These are phyloP conservation scores for Sonneratia alba DNA, from an alignment of 345 rosid species.

Conservation along the genomic window DNA sequence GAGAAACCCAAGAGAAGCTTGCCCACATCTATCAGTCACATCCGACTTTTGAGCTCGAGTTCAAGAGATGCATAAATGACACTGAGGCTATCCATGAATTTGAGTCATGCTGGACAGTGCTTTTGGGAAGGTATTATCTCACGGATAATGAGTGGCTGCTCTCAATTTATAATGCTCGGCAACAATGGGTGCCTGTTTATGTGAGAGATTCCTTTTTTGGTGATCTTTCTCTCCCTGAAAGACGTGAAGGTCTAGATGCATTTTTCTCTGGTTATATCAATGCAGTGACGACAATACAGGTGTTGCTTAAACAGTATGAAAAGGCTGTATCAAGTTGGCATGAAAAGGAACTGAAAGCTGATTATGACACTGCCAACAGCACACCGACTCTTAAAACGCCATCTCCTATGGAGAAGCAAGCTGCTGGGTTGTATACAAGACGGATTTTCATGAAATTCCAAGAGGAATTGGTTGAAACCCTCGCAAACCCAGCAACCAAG, in stretches of 20 bases:
- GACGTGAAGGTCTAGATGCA: conserved; percentile 26
- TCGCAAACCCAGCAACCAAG: conserved; percentile 54
- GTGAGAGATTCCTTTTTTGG: conserved; percentile 56
- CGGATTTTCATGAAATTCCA: conserved; percentile 60
- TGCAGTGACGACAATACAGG: conserved; percentile 47
- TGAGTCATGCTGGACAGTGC: conserved; percentile 52
- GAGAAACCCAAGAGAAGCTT: conserved; percentile 56
- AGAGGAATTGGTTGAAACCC: conserved; percentile 69
- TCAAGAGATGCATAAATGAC: conserved; percentile 43
- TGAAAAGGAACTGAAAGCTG: conserved; percentile 69
- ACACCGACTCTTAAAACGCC: conserved; percentile 52
- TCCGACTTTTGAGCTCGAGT: conserved; percentile 60
- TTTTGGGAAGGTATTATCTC: conserved; percentile 41
- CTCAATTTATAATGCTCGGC: conserved; percentile 47
- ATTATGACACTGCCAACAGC: conserved; percentile 49
- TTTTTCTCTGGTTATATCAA: conserved; percentile 55
- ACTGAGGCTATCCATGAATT: conserved; percentile 49
- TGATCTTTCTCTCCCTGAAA: conserved; percentile 31
- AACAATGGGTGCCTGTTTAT: conserved; percentile 70
- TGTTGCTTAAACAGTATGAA: conserved; percentile 50
- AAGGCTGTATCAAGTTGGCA: conserved; percentile 57
- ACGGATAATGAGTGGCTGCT: conserved; percentile 59
- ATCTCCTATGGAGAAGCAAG: conserved; percentile 84
- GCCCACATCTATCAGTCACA: conserved; percentile 41
- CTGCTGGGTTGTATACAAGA: conserved; percentile 54